phyloP scores from a whole-genome alignment of 768 basidiomycete genomes.

The Tylopilus felleus region DNA sequence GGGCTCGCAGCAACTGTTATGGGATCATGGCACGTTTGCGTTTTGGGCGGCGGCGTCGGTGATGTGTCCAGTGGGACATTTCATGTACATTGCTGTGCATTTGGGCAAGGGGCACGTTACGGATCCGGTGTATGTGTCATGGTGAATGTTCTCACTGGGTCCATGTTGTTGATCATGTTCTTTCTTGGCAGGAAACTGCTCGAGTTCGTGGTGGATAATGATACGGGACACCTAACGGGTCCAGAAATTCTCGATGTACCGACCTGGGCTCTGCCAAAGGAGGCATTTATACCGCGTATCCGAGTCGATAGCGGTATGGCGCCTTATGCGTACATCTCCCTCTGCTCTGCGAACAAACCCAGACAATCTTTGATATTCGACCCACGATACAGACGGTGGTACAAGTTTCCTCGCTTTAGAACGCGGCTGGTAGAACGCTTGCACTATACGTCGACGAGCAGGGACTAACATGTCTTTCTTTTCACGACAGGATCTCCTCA shows the following conservation, averaged over 20 bases:
- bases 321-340: slow-evolving; percentile 16
- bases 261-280: slow-evolving; percentile 7
- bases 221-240: slow-evolving; percentile 10
- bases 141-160: not conserved
- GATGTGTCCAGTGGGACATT: slow-evolving; percentile 7
- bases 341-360: slow-evolving; percentile 10
- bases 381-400: slow-evolving; percentile 11
- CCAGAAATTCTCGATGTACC: slow-evolving; percentile 17
- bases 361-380: slow-evolving; percentile 17
- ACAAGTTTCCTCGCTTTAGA: slow-evolving; percentile 21
- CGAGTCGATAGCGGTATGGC: slow-evolving; percentile 6
- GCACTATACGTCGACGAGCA: not conserved
- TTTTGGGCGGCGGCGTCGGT: slow-evolving; percentile 11
- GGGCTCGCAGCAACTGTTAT: slow-evolving; percentile 11
- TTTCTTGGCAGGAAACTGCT: slow-evolving; percentile 13
- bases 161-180: not conserved
- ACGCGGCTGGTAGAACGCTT: slow-evolving; percentile 9
- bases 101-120: not conserved
- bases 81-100: slow-evolving; percentile 17
- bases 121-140: slow-evolving; percentile 17
- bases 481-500: slow-evolving; percentile 9
- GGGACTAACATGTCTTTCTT: not conserved
- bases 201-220: slow-evolving; percentile 16
- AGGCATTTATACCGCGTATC: slow-evolving; percentile 13
- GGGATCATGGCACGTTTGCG: slow-evolving; percentile 10